phyloP scores from a whole-genome alignment of 768 basidiomycete species.

The Tylopilus felleus region DNA sequence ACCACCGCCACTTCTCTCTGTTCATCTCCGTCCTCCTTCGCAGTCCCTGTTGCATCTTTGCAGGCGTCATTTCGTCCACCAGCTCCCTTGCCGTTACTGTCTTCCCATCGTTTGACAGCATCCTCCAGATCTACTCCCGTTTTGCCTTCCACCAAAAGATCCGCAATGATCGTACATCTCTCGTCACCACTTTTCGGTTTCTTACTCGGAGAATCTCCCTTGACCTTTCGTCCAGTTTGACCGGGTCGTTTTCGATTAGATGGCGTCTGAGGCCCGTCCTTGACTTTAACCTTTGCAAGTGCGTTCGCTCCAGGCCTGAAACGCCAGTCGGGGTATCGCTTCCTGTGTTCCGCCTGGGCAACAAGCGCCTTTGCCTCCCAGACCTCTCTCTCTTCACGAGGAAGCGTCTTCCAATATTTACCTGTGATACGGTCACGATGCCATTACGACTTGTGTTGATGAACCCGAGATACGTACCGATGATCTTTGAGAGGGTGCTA shows the following conservation, averaged over 20 bases:
- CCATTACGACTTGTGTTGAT: not conserved
- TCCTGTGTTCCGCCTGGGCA: conserved; percentile 71
- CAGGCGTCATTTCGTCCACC: conserved; percentile 4
- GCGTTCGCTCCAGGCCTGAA: conserved; percentile 64
- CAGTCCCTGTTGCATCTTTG: conserved; percentile 1
- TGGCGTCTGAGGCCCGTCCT: conserved; percentile 38
- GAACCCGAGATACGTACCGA: conserved; percentile 42
- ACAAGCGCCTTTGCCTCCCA: conserved; percentile 75
- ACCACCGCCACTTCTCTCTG: conserved; percentile 16
- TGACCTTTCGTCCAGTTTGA: conserved; percentile 28
- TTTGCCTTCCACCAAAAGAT: conserved; percentile 63
- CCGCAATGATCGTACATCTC: conserved; percentile 63
- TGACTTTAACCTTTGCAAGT: conserved; percentile 37
- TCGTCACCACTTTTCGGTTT: conserved; percentile 41
- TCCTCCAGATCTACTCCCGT: conserved; percentile 57
- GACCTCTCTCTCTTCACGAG: conserved; percentile 60
- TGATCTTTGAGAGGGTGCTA: conserved; percentile 76
- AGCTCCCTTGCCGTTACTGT: conserved; percentile 5
- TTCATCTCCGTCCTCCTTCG: conserved; percentile 26
- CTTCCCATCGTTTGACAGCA: conserved; percentile 54
- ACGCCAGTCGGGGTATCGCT: conserved; percentile 77
- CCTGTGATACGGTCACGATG: conserved; percentile 38
- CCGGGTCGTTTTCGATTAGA: conserved; percentile 28
- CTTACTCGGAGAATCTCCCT: conserved; percentile 30
- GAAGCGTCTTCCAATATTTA: conserved; percentile 70